Evolutionary conservation across 192 early-diverging fungal genomes (phyloP), one percentile per base, ranked within the genome.

Genomic region (Backusella tarrabulga): DNA sequence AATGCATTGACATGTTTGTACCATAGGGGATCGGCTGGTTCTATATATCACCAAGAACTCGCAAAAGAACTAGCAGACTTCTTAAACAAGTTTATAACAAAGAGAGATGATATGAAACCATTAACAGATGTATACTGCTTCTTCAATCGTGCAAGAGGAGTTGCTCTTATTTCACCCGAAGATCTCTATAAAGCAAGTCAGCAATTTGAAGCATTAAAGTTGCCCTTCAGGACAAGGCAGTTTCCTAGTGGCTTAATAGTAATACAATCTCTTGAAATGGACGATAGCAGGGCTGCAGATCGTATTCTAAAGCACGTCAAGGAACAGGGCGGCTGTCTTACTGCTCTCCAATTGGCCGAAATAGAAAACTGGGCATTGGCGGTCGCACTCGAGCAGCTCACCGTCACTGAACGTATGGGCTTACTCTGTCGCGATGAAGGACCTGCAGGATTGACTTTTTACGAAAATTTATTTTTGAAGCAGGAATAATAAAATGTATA

Each of bases 141-240:
- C 50, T 97, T 95, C 80, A 99, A 99, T 80, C 91, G 96, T 4
- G 97, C 96, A 6, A 90, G 97, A 66, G 96, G 97, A 9, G 92
- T 92, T 74, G 93, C 95, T 26, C 87, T 97, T 11, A 93, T 99
- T 19, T 99, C 96, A 0, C 97, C 97, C 6, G 88, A 93, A n/a
- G 97, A 99, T 85, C 88, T 99, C 71, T 88, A 90, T 67, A 93
- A 92, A 76, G 92, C 94, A 26, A 92, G 92, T 79, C 77, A 78
- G 15, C 84, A 88, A 76, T 95, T 98, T 73, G 86, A 87, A 68
- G 67, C 73, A 7, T 83, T 97, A 63, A 71, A 88, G 26, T 83
- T 97, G 40, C 93, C 94, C 6, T 89, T 95, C 54, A 85, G 92
- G 32, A 74, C 97, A 76, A 85, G 94, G 34, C 85, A 87, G 79